phyloP scores from a whole-genome alignment of 2,329 filamentous ascomycete species.

The Alternaria metachromatica region DNA sequence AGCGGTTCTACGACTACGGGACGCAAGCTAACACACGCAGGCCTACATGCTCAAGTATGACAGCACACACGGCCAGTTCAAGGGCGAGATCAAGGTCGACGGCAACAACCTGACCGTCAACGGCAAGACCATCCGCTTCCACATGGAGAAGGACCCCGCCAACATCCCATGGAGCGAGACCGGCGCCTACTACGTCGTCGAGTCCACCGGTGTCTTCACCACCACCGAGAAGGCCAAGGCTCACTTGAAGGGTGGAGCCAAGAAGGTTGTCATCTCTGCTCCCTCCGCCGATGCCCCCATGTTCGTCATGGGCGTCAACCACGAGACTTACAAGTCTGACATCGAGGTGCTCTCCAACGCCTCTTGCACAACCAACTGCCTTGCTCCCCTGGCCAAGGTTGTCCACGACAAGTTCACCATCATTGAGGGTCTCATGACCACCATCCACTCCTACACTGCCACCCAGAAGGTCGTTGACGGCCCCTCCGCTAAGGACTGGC shows the following conservation, averaged over 20 bases:
- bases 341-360: slow-evolving; percentile 97
- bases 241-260: slow-evolving; percentile 95
- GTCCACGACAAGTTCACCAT: slow-evolving; percentile 98
- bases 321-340: slow-evolving; percentile 89
- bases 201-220: slow-evolving; percentile 99
- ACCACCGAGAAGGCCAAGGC: slow-evolving; percentile 94
- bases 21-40: slow-evolving; percentile 58
- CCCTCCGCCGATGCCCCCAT: slow-evolving; percentile 96
- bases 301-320: slow-evolving; percentile 99
- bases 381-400: slow-evolving; percentile 99
- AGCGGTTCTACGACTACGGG: neutral
- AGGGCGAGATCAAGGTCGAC: slow-evolving; percentile 81
- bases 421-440: slow-evolving; percentile 99
- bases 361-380: slow-evolving; percentile 99
- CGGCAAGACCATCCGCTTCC: slow-evolving; percentile 95
- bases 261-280: slow-evolving; percentile 88
- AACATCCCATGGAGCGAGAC: slow-evolving; percentile 89
- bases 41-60: slow-evolving; percentile 99
- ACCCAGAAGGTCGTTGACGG: slow-evolving; percentile 99
- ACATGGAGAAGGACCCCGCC: slow-evolving; percentile 87
- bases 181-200: slow-evolving; percentile 91
- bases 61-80: slow-evolving; percentile 95
- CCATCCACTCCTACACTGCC: slow-evolving; percentile 99
- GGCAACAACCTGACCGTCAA: slow-evolving; percentile 82
- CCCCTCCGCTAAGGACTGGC: slow-evolving; percentile 98